Evolutionary conservation across 2,329 filamentous ascomycete genomes (phyloP), one percentile per base, ranked within the genome.

Genomic region (Aureobasidium mangrovei): DNA sequence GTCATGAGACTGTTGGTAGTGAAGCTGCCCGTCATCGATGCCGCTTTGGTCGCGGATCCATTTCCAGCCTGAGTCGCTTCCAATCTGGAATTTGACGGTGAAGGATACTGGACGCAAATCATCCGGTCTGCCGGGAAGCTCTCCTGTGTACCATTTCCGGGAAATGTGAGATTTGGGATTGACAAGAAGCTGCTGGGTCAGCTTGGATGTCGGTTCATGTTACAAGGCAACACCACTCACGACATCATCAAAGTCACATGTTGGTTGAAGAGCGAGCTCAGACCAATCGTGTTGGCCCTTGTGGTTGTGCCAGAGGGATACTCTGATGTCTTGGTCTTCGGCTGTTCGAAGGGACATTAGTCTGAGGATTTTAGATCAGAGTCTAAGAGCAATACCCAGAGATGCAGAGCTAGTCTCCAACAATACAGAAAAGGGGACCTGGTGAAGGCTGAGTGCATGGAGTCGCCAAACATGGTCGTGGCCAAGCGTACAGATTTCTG

Each of bases 241-340:
- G 10, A 65, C 57, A 40, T 67, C 60, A 10, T 62, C 55, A 38
- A 49, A 56, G 2, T 64, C 60, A 9, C 61, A 58, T 4, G 65
- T 65, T 32, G 67, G 62, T 51, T 80, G 74, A 2, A 93, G 71
- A 28, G 72, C 70, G 18, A 80, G 72, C 26, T 84, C 78, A 4
- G 64, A 72, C 79, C 75, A 91, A 72, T 69, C 70, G 57, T 82
- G 78, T 74, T 60, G 75, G 35, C 67, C 74, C 28, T 71, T 66
- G 49, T 79, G 78, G 61, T 85, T 83, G 58, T 88, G 81, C 88
- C 89, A 95, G 6, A 94, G 69, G 12, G 80, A 80, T 32, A 89
- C 79, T 61, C 93, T 79, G 84, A 87, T 93, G 24, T 75, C 63
- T 57, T 81, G 73, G 12, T 78, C 70, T 6, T 75, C 74, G 7